Evolutionary conservation across 257 asterid genomes (phyloP).

Genomic region (Solanum etuberosum): DNA sequence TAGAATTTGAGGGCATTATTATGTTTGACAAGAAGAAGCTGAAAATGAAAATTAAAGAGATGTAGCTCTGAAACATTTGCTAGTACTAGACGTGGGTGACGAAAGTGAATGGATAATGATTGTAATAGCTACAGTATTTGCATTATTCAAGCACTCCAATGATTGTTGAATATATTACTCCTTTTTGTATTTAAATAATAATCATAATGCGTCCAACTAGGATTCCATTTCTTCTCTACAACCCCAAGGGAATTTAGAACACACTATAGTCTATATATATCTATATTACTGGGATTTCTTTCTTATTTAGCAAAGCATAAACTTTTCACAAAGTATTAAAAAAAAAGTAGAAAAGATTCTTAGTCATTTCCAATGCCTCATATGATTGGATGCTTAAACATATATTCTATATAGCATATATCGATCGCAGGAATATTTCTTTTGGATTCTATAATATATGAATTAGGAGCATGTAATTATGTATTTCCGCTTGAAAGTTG

Average conservation of each 20-base stretch:
- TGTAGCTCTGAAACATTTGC: not conserved
- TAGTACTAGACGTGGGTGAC: not conserved
- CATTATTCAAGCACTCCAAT: slow-evolving; percentile 2
- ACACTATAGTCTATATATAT: not conserved
- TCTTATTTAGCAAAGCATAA: not conserved
- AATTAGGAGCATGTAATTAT: not conserved
- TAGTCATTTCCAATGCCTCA: not conserved
- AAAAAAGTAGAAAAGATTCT: not conserved
- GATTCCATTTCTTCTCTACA: slow-evolving; percentile 13
- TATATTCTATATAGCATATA: not conserved
- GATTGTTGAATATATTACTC: not conserved
- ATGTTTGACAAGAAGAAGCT: not conserved
- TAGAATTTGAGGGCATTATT: not conserved
- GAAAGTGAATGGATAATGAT: slow-evolving; percentile 1
- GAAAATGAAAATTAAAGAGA: not conserved
- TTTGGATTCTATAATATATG: not conserved
- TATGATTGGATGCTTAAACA: not conserved
- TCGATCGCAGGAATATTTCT: not conserved
- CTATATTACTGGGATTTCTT: not conserved
- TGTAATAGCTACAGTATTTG: not conserved
- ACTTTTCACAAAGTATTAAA: not conserved
- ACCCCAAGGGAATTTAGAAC: slow-evolving; percentile 4
- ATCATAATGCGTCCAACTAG: slow-evolving; percentile 18
- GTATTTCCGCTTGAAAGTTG: not conserved
- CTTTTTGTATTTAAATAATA: not conserved